Percentiles rank a stretch among this genome's conserved stretches.
Evolutionary conservation across 495 filamentous ascomycete genomes (phyloP).

Genomic region (Hyaloscypha bicolor): DNA sequence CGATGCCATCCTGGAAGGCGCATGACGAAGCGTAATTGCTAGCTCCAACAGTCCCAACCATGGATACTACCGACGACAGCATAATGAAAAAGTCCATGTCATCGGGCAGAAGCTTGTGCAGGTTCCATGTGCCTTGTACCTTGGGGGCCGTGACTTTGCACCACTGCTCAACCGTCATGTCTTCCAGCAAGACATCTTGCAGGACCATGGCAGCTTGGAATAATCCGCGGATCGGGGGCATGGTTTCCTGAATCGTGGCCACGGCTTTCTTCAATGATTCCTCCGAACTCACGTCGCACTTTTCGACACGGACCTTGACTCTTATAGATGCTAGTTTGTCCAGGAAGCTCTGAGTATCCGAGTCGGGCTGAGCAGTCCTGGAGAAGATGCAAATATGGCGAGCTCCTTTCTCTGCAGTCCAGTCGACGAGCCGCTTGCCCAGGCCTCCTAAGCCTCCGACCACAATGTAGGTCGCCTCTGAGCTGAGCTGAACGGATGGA

Average conservation of each 20-base stretch:
- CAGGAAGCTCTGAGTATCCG: no score
- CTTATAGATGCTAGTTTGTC: no score
- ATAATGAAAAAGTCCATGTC: conserved; percentile 57
- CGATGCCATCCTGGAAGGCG: conserved; percentile 56
- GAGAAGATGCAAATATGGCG: conserved; percentile 59
- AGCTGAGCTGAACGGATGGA: no score
- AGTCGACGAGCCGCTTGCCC: conserved; percentile 49
- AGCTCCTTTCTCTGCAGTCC: conserved; percentile 57
- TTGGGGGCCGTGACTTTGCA: conserved; percentile 40
- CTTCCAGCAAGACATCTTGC: conserved; percentile 3
- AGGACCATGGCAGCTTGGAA: no score
- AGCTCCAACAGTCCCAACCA: conserved; percentile 60
- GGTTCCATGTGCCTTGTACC: conserved; percentile 38
- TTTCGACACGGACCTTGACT: no score
- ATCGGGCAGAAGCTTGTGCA: conserved; percentile 40
- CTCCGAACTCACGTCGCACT: no score
- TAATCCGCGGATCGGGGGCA: no score
- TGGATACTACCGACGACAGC: conserved; percentile 60
- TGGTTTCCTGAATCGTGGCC: no score
- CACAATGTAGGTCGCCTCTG: conserved; percentile 59
- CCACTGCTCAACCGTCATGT: conserved; percentile 37
- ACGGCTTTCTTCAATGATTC: no score
- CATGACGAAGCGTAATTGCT: conserved; percentile 65
- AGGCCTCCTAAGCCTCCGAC: conserved; percentile 59
- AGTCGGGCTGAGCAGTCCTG: no score